Evolutionary conservation across 2,329 filamentous ascomycete genomes (phyloP), one percentile per base, ranked within the genome.

Genomic region (Aspergillus quadricinctus): DNA sequence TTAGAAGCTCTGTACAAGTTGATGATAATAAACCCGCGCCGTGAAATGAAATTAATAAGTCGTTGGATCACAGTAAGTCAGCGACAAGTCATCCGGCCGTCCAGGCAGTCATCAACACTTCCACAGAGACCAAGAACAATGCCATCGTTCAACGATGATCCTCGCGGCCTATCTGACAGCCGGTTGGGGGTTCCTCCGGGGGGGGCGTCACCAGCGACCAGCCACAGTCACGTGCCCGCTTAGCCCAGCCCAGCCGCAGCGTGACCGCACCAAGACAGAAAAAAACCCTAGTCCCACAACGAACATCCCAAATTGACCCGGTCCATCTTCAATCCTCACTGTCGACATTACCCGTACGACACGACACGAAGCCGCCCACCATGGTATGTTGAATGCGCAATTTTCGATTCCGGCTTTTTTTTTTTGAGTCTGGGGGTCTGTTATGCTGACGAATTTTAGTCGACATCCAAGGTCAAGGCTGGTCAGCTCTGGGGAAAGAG

Each of bases 401-500:
- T 54, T 53, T 29, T 57, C 29, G 19, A 21, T 23, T 19, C 23
- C 8, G 50, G 10, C 52, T 25, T 27, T 23, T 40, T 23, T 40
- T 27, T 40, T 51, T 8, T 45, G 52, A 41, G 4, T 31, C 48
- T 48, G 35, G 37, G 48, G 40, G 21, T 46, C 25, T 31, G 21
- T 29, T 29, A 57, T 61, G 57, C 66, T 69, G 63, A 69, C 61
- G 61, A 54, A 57, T 55, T 62, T 56, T 60, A 85, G 82, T 86
- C 84, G 78, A 77, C 81, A 73, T 80, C 79, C 71, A 86, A 87
- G 86, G 91, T 99, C 82, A 97, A 97, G 89, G 88, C 93, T 80
- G 86, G 86, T 82, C 86, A 90, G 83, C 91, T 99, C 81, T 97
- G 94, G 94, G 87, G 86, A 83, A 99, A 99, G 91, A 92, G 86